Evolutionary conservation across 139 green algal genomes (phyloP), one percentile per base, ranked within the genome.

Genomic region (Chlamydomonas sphaeroides): DNA sequence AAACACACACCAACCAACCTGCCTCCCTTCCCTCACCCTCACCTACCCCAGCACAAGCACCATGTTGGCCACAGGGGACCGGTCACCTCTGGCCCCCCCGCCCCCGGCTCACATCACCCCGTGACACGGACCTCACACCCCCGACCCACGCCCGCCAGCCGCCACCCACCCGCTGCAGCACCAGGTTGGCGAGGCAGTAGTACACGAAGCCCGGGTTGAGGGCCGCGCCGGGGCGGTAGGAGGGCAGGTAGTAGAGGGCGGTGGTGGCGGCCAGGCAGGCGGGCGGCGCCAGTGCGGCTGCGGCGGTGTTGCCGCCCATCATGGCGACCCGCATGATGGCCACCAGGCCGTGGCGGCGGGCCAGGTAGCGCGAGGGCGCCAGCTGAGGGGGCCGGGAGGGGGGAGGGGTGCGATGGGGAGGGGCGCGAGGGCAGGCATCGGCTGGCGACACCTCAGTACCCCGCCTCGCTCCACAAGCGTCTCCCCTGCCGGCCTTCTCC

Each of bases 171-270:
- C 56, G 17, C 25, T n/a, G 23, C 56, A n/a, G 25, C 25, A n/a
- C 25, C 3, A 62, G 23, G 25, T 25, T 25, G 23, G 15, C 25
- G 18, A 32, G 2, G n/a, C n/a, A n/a, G n/a, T n/a, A n/a, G n/a
- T n/a, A 62, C 56, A 62, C 25, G 2, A 62, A 32, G 21, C 56
- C 56, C 56, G 56, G 15, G 56, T 62, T 62, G 56, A 62, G 45
- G 21, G 33, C 72, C 38, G 56, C 30, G 33, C 56, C 33, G 5
- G 49, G 18, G 33, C 26, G 26, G 72, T 68, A 79, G 18, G 56
- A 28, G 20, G 72, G 72, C 38, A 79, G 25, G 72, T 79, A 79
- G 72, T 79, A 79, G 4, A 79, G 56, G 17, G 56, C 56, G 23
- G 72, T 79, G 53, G 72, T 79, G 36, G 56, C 72, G 26, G 56